Base-by-base conservation (phyloP, 225 moss, liverwort and hornwort genomes). In the Polytrichum formosum region DNA sequence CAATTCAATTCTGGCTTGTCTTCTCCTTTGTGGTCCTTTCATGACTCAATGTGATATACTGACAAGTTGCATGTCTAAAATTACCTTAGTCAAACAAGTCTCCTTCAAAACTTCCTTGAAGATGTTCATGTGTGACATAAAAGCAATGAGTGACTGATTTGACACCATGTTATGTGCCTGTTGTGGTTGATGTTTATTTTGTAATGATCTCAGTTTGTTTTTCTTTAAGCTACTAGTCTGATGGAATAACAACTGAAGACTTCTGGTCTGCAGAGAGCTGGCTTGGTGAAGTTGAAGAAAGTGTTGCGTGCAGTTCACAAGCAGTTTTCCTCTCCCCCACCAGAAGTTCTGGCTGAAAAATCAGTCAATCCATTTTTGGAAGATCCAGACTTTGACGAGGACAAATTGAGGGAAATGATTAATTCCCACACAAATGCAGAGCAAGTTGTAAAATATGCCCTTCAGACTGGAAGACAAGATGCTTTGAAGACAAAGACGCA, bases 271-370 rank as follows among this genome's bases (percentile, higher is more conserved):
- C 91, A 93, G 93, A 90, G 93, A 90, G 81, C 89, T 78, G 87
- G 96, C 54, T 84, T 97, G 74, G 53, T 84, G 79, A 93, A 97
- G 81, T 82, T 97, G 53, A 89, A 89, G 73, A 97, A 94, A 82
- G 96, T 93, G 67, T 69, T 97, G 68, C 87, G 93, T 59, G 93
- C 96, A 66, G 93, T 97, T 65, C 72, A 92, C 88, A 93, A 90
- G 81, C 96, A 97, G 80, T 97, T 97, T 79, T 84, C 90, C 30
- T 81, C 72, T 69, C 96, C 96, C 53, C 92, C 93, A 62, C 71
- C 73, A 66, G 84, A 86, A 68, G 65, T 92, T 54, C 89, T 93
- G 72, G 78, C 76, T 22, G 73, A 78, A 62, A 93, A 85, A 70
- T 87, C 96, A 61, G 90, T 97, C 69, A 88, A 91, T 69, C 33